phyloP scores from a whole-genome alignment of 306 rosid genomes.

The Prunus armeniaca region DNA sequence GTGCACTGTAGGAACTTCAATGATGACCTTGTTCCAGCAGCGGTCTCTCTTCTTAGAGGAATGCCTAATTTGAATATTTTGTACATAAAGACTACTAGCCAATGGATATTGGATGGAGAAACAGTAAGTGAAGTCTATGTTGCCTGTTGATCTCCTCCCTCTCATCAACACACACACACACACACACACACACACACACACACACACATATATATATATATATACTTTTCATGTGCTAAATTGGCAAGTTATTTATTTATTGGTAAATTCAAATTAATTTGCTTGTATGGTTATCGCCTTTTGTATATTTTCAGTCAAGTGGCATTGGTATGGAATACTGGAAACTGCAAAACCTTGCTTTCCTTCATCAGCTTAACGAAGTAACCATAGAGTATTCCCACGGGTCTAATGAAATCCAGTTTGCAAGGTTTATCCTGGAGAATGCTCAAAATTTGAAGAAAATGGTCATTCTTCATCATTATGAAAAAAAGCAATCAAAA shows the following conservation, averaged over 20 bases:
- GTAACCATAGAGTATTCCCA: not conserved
- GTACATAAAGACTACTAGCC: not conserved
- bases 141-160: not conserved
- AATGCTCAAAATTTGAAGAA: slow-evolving; percentile 4
- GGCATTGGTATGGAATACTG: not conserved
- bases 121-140: not conserved
- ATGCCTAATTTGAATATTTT: slow-evolving; percentile 3
- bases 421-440: not conserved
- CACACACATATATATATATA: too few relatives aligned
- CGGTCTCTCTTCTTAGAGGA: not conserved
- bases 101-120: not conserved
- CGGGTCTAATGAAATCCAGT: not conserved
- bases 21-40: not conserved
- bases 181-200: too few relatives aligned
- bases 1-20: not conserved
- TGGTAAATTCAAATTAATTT: not conserved
- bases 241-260: not conserved
- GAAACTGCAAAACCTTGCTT: not conserved
- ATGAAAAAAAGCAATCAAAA: not conserved
- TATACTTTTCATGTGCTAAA: not conserved
- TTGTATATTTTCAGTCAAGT: not conserved
- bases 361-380: not conserved
- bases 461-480: not conserved
- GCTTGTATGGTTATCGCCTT: not conserved
- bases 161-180: not conserved